Evolutionary conservation across 106 monocot genomes (phyloP).

Genomic region (Dioscorea zingiberensis): DNA sequence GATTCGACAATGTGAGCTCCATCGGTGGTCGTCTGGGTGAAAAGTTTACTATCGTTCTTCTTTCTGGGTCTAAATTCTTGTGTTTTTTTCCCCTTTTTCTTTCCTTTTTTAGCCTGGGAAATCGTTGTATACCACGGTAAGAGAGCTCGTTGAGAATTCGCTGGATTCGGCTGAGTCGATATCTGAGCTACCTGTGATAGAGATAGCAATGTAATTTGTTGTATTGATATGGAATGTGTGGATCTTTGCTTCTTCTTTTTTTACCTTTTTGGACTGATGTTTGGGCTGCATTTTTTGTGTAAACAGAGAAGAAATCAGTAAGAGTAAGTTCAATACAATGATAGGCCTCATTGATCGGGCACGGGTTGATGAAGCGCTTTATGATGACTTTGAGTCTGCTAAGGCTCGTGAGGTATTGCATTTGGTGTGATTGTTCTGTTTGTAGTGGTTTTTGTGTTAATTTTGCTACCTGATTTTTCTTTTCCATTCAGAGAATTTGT

Average conservation of each 20-base stretch:
- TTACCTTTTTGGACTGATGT: constrained; percentile 7
- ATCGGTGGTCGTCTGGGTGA: background rate
- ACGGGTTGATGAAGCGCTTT: constrained; percentile 80
- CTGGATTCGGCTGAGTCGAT: constrained; percentile 98
- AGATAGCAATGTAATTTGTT: constrained; percentile 68
- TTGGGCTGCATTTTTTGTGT: constrained; percentile 1
- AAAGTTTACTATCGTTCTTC: background rate
- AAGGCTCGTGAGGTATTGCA: constrained; percentile 97
- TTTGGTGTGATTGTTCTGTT: too few species aligned
- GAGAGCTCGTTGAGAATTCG: constrained; percentile 93
- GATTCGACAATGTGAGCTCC: constrained; percentile 81
- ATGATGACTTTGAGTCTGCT: constrained; percentile 91
- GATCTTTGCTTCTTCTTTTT: background rate
- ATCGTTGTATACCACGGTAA: constrained; percentile 83
- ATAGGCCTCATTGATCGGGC: constrained; percentile 88
- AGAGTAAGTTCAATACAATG: constrained; percentile 88
- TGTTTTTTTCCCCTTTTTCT: too few species aligned
- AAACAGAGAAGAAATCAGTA: constrained; percentile 84
- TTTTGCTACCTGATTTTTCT: background rate
- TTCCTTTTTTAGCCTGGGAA: constrained; percentile 73
- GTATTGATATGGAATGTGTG: background rate
- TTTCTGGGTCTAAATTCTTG: background rate
- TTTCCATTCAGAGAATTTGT: too few species aligned
- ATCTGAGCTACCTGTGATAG: constrained; percentile 72
- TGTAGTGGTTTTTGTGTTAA: background rate